Evolutionary conservation across 2,329 filamentous ascomycete genomes (phyloP), one percentile per base, ranked within the genome.

Genomic region (Phialophora chinensis): DNA sequence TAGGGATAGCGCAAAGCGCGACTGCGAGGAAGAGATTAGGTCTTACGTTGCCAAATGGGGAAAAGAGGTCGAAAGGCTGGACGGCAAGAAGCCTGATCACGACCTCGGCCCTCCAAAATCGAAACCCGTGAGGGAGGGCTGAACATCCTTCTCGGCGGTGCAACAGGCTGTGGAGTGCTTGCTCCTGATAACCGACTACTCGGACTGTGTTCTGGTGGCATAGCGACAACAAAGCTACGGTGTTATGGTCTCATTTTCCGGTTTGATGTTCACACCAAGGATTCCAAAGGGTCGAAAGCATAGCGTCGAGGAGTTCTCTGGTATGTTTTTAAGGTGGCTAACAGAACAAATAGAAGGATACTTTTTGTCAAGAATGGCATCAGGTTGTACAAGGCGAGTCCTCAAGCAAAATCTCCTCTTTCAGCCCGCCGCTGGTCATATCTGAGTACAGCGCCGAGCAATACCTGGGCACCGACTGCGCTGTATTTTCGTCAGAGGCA

Each of bases 11-110:
- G 74, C 74, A 65, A 79, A 81, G 44, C 81, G 87, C 58, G 87
- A 86, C 71, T 98, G 95, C 77, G 87, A 89, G 68, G 85, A 86
- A 61, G 90, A 94, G 76, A 88, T 93, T 72, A 82, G 83, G 53
- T 78, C 83, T n/a, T 87, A 81, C 69, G 84, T 79, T 67, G 72
- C 75, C 58, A 73, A 76, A 60, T 83, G 80, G 81, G 73, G 75
- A 66, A 79, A 74, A 65, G 76, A 76, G 47, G 67, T 73, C 8
- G 62, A 66, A 54, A 66, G 61, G 38, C 33, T 71, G 27, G 64
- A 71, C 23, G 66, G 62, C 10, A 66, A 67, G 60, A 63, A 57
- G 59, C 60, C 66, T 52, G 62, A 56, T 23, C 59, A 68, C 31
- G 44, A 56, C 17, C 33, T 62, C 10, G 23, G 50, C 12, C 62